Evolutionary conservation across 768 basidiomycete species (phyloP).

Genomic region (Suillus discolor): DNA sequence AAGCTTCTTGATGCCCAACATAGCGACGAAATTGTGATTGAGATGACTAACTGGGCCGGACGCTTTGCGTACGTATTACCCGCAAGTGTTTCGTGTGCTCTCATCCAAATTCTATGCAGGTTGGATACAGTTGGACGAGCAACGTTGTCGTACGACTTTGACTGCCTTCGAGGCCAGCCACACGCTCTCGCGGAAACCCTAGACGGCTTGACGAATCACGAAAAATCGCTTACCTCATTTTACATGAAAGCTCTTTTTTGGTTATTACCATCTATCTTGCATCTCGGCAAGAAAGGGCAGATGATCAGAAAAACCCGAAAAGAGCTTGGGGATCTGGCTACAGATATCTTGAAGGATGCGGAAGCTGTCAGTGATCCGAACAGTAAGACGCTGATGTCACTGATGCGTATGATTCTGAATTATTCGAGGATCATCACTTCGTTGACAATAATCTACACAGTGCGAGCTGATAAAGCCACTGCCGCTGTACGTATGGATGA

Average conservation of each 20-base stretch:
- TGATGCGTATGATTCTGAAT: conserved; percentile 46
- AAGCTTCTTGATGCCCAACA: conserved; percentile 45
- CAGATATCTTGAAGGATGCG: conserved; percentile 56
- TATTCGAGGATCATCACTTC: neutral
- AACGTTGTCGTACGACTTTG: conserved; percentile 66
- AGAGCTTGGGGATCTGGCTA: conserved; percentile 55
- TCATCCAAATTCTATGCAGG: conserved; percentile 29
- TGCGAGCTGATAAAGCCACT: conserved; percentile 46
- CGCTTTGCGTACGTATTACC: conserved; percentile 55
- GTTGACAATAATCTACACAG: conserved; percentile 21
- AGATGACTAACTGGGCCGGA: conserved; percentile 60
- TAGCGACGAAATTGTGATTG: conserved; percentile 46
- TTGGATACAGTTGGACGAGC: conserved; percentile 62
- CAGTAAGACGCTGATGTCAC: conserved; percentile 52
- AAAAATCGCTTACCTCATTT: conserved; percentile 58
- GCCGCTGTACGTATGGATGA: conserved; percentile 44
- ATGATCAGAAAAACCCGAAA: conserved; percentile 56
- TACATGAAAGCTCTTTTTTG: conserved; percentile 68
- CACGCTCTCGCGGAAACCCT: conserved; percentile 53
- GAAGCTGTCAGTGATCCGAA: conserved; percentile 46
- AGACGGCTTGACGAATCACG: conserved; percentile 62
- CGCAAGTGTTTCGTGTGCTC: neutral
- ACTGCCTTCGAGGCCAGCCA: conserved; percentile 51
- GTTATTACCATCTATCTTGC: conserved; percentile 57
- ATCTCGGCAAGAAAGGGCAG: conserved; percentile 57